Evolutionary conservation across 768 basidiomycete genomes (phyloP).

Genomic region (Amylocystis lapponica): DNA sequence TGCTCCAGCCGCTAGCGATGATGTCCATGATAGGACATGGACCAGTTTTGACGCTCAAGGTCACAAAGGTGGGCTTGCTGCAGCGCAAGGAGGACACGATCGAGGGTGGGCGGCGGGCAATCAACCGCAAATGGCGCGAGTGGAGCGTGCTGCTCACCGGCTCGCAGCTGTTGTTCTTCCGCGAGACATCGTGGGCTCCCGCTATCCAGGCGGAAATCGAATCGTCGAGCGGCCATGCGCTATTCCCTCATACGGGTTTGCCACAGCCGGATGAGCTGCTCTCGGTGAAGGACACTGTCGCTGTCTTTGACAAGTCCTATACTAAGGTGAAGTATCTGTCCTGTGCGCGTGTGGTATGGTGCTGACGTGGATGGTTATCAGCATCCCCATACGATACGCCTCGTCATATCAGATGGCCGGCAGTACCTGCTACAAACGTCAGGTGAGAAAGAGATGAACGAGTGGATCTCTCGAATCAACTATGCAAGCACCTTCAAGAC

Average conservation of each 20-base stretch:
- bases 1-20: slow-evolving; percentile 11
- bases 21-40: slow-evolving; percentile 12
- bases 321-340: too few species aligned
- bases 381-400: slow-evolving; percentile 71
- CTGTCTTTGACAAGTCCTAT: slow-evolving; percentile 75
- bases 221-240: slow-evolving; percentile 25
- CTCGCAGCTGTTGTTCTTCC: slow-evolving; percentile 89
- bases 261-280: slow-evolving; percentile 84
- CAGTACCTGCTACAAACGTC: slow-evolving; percentile 76
- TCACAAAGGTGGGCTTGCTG: slow-evolving; percentile 78
- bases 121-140: slow-evolving; percentile 80
- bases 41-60: slow-evolving; percentile 47
- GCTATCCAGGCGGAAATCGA: slow-evolving; percentile 40
- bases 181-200: slow-evolving; percentile 55
- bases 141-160: slow-evolving; percentile 84
- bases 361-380: not conserved
- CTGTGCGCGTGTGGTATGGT: slow-evolving; percentile 13
- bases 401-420: slow-evolving; percentile 70
- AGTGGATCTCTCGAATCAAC: slow-evolving; percentile 91
- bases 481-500: slow-evolving; percentile 93
- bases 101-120: slow-evolving; percentile 71
- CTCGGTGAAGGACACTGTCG: slow-evolving; percentile 71
- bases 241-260: slow-evolving; percentile 34
- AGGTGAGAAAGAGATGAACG: slow-evolving; percentile 68
- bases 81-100: slow-evolving; percentile 75